Evolutionary conservation across 2,329 filamentous ascomycete genomes (phyloP), one percentile per base, ranked within the genome.

Genomic region (Lasiodiplodia sp.): DNA sequence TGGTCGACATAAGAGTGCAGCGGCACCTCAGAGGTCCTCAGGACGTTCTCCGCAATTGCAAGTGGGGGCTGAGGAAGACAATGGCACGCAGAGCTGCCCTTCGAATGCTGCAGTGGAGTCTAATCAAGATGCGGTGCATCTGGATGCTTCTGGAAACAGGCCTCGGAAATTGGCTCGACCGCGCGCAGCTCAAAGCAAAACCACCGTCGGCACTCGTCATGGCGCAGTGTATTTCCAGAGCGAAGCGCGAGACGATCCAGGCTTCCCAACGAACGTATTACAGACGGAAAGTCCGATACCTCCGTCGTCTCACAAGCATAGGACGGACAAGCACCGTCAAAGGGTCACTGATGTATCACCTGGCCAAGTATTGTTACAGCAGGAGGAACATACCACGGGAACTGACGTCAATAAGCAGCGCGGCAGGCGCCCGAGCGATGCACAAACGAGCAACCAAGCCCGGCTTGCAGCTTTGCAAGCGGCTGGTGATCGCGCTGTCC

Each of bases 1-100:
- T 47, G 70, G 74, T 57, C 73, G 71, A 56, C 60, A 68, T 60
- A 25, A 37, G 16, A 47, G 37, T 21, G 12, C 1, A 38, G 60
- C 44, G 37, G 47, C 31, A 38, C 25, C 47, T 38, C 60, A 64
- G 14, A 52, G 60, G 12, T 64, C 28, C 25, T 5, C 40, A 12
- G 47, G 25, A 21, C 28, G n/a, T 3, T 21, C 28, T n/a, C 18
- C 18, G n/a, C 21, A 4, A n/a, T 21, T 4, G 28, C 60, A n/a
- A 38, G 16, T 25, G 47, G 31, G 23, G 28, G 11, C 28, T 28
- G 31, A 38, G 14, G 31, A 18, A 2, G 12, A 7, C 10, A 49
- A 38, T 11, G 16, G 25, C 40, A 49, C 14, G 10, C 23, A 52
- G 25, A 47, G 28, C 11, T 34, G 16, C 12, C 25, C 28, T 10